Percentiles rank a stretch among this genome's conserved stretches.
These are phyloP conservation scores for Fusarium lateritium DNA, from an alignment of 2,329 filamentous ascomycete genomes.

Conservation along the genomic window DNA sequence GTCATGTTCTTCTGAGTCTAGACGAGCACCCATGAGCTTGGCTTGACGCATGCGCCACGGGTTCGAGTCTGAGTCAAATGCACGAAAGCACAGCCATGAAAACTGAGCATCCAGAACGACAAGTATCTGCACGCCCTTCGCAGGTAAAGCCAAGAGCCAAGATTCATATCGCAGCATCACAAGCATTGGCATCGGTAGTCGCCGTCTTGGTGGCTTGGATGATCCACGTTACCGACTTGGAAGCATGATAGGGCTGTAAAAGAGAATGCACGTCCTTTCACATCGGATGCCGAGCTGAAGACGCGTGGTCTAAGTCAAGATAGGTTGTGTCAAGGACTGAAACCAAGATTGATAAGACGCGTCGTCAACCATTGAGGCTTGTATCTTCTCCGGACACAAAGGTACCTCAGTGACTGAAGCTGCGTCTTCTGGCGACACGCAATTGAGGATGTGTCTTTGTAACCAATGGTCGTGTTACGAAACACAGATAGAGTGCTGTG, in stretches of 20 bases:
- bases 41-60: background rate
- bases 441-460: slow-evolving; percentile 4
- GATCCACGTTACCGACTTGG: slow-evolving; percentile 29
- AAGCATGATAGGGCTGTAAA: slow-evolving; percentile 22
- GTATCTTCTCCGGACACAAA: slow-evolving; percentile 5
- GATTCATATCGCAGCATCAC: slow-evolving; percentile 8
- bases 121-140: slow-evolving; percentile 1
- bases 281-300: slow-evolving; percentile 17
- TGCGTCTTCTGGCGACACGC: slow-evolving; percentile 11
- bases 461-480: slow-evolving; percentile 13
- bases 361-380: slow-evolving; percentile 36
- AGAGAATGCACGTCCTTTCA: slow-evolving; percentile 3
- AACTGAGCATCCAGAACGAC: slow-evolving; percentile 20
- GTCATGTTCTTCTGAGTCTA: slow-evolving; percentile 1
- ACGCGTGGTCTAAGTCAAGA: background rate
- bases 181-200: slow-evolving; percentile 35
- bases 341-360: slow-evolving; percentile 10
- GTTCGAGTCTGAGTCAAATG: background rate
- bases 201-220: slow-evolving; percentile 33
- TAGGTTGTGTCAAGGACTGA: slow-evolving; percentile 3
- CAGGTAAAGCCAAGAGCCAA: slow-evolving; percentile 14
- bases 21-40: slow-evolving; percentile 1
- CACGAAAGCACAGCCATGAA: background rate
- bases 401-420: background rate
- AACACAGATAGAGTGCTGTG: slow-evolving; percentile 7